phyloP scores from a whole-genome alignment of 108 stramenopile genomes.

The Asterionellopsis glacialis region DNA sequence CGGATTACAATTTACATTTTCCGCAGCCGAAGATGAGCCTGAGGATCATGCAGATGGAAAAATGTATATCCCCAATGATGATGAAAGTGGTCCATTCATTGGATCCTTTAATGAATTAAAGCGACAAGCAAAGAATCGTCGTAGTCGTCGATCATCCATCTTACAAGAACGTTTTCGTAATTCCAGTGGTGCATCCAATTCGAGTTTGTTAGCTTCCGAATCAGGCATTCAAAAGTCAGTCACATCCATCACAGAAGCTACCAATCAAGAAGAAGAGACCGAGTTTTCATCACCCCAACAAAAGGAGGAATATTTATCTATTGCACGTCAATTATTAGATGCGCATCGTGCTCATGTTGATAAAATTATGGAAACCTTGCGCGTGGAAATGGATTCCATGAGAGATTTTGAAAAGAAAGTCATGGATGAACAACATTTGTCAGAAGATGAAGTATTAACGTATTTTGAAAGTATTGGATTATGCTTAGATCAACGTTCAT shows the following conservation, averaged over 20 bases:
- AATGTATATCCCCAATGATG: neutral
- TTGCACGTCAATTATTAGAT: constrained; percentile 52
- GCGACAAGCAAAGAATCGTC: constrained; percentile 12
- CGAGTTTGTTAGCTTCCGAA: neutral
- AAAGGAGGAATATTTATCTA: constrained; percentile 44
- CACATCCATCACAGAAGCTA: neutral
- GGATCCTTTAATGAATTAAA: constrained; percentile 32
- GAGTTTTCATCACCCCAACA: constrained; percentile 9
- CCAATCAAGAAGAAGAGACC: neutral
- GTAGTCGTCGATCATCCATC: constrained; percentile 33
- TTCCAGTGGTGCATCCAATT: too few species aligned
- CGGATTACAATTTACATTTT: too few species aligned
- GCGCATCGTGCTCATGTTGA: constrained; percentile 71
- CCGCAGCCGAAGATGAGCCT: too few species aligned
- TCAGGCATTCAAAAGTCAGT: neutral
- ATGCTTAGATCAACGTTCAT: constrained; percentile 57
- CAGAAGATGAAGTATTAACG: constrained; percentile 75
- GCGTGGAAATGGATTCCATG: constrained; percentile 74
- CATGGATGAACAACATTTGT: constrained; percentile 6
- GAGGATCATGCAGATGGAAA: too few species aligned
- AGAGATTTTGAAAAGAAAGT: constrained; percentile 52
- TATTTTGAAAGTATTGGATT: constrained; percentile 78
- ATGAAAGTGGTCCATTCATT: constrained; percentile 26
- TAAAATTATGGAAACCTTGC: constrained; percentile 58
- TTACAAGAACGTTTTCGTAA: constrained; percentile 26